A percentile compares a stretch with the other conserved stretches of the same genome.
phyloP scores from a whole-genome alignment of 2,329 filamentous ascomycete species.

The Arthrobotrys pseudoclavata region DNA sequence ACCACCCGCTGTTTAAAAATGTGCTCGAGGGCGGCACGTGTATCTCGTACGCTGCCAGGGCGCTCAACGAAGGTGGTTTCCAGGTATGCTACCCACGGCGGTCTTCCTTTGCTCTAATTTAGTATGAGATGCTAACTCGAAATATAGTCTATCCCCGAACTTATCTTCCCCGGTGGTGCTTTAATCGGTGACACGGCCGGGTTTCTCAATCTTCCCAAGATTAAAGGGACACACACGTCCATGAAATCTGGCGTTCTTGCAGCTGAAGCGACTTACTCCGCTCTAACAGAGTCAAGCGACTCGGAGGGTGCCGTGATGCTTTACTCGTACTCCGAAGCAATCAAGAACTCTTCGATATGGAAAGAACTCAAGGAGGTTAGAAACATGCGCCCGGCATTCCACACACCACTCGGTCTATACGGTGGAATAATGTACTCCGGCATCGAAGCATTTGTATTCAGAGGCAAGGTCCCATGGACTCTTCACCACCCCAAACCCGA shows the following conservation, averaged over 20 bases:
- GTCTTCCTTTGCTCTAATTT: neutral
- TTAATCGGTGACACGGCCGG: conserved; percentile 96
- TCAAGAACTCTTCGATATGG: conserved; percentile 91
- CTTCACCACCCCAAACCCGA: conserved; percentile 86
- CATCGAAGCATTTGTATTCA: conserved; percentile 87
- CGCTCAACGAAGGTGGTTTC: conserved; percentile 93
- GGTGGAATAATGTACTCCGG: conserved; percentile 94
- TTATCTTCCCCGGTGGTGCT: conserved; percentile 94
- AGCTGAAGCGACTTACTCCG: conserved; percentile 87
- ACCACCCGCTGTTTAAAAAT: conserved; percentile 88
- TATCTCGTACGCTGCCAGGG: conserved; percentile 93
- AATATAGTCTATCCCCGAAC: conserved; percentile 84
- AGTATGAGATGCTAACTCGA: neutral
- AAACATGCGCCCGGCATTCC: conserved; percentile 97
- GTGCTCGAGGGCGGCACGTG: conserved; percentile 97
- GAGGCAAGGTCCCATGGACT: conserved; percentile 91
- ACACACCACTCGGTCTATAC: conserved; percentile 85
- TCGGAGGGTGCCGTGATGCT: conserved; percentile 78
- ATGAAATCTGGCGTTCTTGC: conserved; percentile 98
- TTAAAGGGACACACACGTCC: conserved; percentile 97
- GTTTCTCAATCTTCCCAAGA: conserved; percentile 97
- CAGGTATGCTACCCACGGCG: conserved; percentile 69
- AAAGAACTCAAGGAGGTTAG: conserved; percentile 93
- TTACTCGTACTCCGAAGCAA: conserved; percentile 90
- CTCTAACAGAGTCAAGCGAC: conserved; percentile 71